Percentiles rank a stretch among this genome's conserved stretches.
These are phyloP conservation scores for Kandelia obovata DNA, from an alignment of 345 rosid species.

Conservation along the genomic window DNA sequence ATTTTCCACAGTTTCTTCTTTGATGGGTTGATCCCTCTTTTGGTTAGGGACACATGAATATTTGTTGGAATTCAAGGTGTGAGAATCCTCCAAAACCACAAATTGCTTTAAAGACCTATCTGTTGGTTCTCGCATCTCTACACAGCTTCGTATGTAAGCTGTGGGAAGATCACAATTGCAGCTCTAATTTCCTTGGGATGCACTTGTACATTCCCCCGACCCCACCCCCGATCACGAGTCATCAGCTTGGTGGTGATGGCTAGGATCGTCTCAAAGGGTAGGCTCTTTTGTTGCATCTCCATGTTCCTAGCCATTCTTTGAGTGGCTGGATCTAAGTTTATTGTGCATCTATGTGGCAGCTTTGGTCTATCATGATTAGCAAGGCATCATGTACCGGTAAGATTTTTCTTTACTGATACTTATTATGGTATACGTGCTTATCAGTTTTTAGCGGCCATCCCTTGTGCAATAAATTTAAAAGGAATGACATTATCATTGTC, in stretches of 20 bases:
- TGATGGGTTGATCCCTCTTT: background rate
- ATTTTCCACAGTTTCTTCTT: background rate
- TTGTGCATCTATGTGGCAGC: constrained; percentile 29
- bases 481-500: too few species aligned
- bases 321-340: constrained; percentile 14
- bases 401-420: constrained; percentile 19
- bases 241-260: constrained; percentile 5
- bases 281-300: constrained; percentile 20
- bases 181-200: constrained; percentile 21
- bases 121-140: constrained; percentile 23
- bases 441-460: background rate
- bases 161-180: constrained; percentile 16
- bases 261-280: constrained; percentile 20
- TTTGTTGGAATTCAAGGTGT: background rate
- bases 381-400: constrained; percentile 25
- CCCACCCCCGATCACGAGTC: background rate
- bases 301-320: constrained; percentile 6
- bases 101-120: constrained; percentile 15
- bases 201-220: constrained; percentile 9
- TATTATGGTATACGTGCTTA: constrained; percentile 5
- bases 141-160: constrained; percentile 32
- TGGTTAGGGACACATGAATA: background rate
- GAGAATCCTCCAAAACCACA: constrained; percentile 11
- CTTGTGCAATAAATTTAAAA: too few species aligned
- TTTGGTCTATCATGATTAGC: constrained; percentile 21